phyloP scores from a whole-genome alignment of 179 eudicot species.

The Actinidia arguta region DNA sequence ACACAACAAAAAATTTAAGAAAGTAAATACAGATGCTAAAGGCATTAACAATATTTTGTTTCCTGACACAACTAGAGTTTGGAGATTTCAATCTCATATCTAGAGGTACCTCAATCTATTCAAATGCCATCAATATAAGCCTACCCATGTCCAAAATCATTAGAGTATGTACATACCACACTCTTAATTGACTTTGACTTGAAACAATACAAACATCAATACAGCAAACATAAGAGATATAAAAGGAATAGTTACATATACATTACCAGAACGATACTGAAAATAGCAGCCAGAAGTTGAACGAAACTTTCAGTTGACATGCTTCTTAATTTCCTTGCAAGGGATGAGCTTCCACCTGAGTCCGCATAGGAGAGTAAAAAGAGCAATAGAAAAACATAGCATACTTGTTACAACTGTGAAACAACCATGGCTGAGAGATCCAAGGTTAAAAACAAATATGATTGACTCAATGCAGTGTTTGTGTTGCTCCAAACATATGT shows the following conservation, averaged over 20 bases:
- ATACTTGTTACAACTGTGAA: background rate
- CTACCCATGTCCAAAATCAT: background rate
- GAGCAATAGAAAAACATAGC: constrained; percentile 3
- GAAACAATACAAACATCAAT: background rate
- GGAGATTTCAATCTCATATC: background rate
- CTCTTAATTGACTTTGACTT: background rate
- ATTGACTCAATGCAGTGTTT: background rate
- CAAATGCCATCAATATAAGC: background rate
- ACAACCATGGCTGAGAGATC: background rate
- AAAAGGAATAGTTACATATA: constrained; percentile 26
- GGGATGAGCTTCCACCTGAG: constrained; percentile 90
- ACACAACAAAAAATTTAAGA: background rate
- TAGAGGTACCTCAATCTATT: background rate
- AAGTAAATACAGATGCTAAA: background rate
- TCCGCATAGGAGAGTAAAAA: constrained; percentile 30
- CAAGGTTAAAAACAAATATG: background rate
- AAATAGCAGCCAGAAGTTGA: constrained; percentile 79
- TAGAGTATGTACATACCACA: background rate
- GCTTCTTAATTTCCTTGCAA: constrained; percentile 91
- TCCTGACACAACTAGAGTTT: background rate
- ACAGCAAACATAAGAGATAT: background rate
- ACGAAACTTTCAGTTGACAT: constrained; percentile 90
- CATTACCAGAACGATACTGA: constrained; percentile 93
- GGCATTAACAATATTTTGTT: background rate
- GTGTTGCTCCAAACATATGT: background rate